These are phyloP conservation scores for Gillenia trifoliata DNA, from an alignment of 306 rosid species.

Conservation along the genomic window DNA sequence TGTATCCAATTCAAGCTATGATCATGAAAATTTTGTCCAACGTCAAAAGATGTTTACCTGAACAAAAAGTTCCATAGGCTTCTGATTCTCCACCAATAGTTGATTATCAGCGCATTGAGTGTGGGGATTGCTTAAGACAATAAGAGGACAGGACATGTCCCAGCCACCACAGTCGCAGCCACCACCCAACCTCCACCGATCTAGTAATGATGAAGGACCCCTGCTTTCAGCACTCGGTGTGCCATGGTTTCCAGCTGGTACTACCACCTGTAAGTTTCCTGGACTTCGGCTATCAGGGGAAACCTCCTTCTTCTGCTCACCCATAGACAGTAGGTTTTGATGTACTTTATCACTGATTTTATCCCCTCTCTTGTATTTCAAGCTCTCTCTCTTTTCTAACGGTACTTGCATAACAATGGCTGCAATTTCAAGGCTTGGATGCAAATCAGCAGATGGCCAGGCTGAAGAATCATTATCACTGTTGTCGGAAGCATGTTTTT, in stretches of 20 bases:
- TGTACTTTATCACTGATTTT: slow-evolving; percentile 25
- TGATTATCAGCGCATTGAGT: slow-evolving; percentile 42
- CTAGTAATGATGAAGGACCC: slow-evolving; percentile 77
- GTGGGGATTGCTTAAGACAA: slow-evolving; percentile 64
- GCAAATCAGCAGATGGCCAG: slow-evolving; percentile 38
- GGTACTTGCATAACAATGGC: slow-evolving; percentile 74
- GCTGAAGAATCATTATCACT: slow-evolving; percentile 35
- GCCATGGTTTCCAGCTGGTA: slow-evolving; percentile 81
- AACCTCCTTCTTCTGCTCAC: slow-evolving; percentile 37
- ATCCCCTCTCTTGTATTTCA: slow-evolving; percentile 43
- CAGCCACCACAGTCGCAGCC: slow-evolving; percentile 98
- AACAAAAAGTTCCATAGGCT: slow-evolving; percentile 60
- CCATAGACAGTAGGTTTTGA: slow-evolving; percentile 31
- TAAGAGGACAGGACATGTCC: slow-evolving; percentile 97
- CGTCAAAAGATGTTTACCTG: slow-evolving; percentile 52
- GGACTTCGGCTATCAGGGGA: slow-evolving; percentile 26
- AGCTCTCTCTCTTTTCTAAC: slow-evolving; percentile 52
- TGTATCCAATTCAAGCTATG: slow-evolving; percentile 1
- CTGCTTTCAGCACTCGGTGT: slow-evolving; percentile 49
- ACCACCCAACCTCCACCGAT: slow-evolving; percentile 82
- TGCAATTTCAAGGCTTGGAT: slow-evolving; percentile 61
- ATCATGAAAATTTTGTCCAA: slow-evolving; percentile 16
- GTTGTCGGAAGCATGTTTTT: slow-evolving; percentile 27
- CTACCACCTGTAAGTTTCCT: slow-evolving; percentile 70
- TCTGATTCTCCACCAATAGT: slow-evolving; percentile 43